Base-by-base conservation (phyloP, 202 grass and related monocot genomes). In the Setaria viridis region DNA sequence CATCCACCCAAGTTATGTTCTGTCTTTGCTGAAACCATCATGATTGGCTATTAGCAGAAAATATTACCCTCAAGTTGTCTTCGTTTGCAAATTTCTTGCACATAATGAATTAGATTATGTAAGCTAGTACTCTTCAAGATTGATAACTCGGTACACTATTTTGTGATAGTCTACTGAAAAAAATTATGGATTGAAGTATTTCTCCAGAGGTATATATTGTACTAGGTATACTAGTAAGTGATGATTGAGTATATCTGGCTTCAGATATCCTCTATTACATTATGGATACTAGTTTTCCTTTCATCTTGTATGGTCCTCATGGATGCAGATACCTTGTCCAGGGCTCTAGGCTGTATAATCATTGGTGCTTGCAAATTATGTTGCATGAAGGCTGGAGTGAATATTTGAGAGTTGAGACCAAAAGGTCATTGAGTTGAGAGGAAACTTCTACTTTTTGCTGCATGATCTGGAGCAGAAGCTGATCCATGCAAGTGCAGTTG, bases 381-480 rank as follows among this genome's bases (percentile, higher is more conserved):
- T 81, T 76, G 70, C 62, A 77, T 37, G 4, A 53, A 80, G 33
- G 43, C 20, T 63, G 10, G 35, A 11, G 25, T 16, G 32, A 70
- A n/a, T 81, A 58, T 80, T 76, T 19, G 13, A 49, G 70, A 58
- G 74, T 76, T 19, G 13, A 59, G 70, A 20, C 25, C 13, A 41
- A 57, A 70, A 53, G 12, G 45, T 81, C 19, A 15, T 70, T 54
- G 39, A 62, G 7, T 79, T 60, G 14, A 1, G 17, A 43, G 67
- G 3, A 25, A 74, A 59, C 34, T 39, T 71, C 19, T 12, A 48
- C 20, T 2, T 74, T 62, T 20, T 19, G 25, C 50, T 75, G 48
- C 72, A 76, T 16, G 71, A 29, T 79, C 57, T 73, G 41, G 51
- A 70, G 68, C 21, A 75, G 69, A 54, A 68, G 42, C 62, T 87